Evolutionary conservation across 1,139 yeast species (phyloP).

Genomic region (Ogataea hybrid): DNA sequence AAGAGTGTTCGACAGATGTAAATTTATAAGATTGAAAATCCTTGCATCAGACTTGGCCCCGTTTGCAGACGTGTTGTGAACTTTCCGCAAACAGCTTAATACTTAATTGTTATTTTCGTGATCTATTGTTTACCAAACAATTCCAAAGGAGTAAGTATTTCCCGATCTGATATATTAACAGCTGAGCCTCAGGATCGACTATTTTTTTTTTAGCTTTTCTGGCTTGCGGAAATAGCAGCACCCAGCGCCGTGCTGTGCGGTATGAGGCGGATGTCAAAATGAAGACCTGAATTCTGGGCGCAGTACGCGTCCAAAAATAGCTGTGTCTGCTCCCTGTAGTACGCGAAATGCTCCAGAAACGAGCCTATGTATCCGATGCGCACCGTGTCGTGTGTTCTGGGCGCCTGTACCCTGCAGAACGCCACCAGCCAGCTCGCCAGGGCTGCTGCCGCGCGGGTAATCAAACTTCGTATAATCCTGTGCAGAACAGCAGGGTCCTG

Average conservation of each 20-base stretch:
- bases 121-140: slow-evolving; percentile 1
- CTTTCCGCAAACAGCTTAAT: slow-evolving; percentile 4
- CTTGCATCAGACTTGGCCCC: slow-evolving; percentile 2
- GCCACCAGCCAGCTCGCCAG: slow-evolving; percentile 25
- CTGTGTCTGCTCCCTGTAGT: slow-evolving; percentile 22
- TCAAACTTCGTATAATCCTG: slow-evolving; percentile 21
- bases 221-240: slow-evolving; percentile 28
- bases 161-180: slow-evolving; percentile 1
- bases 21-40: slow-evolving; percentile 2
- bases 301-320: slow-evolving; percentile 9
- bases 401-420: not conserved
- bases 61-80: slow-evolving; percentile 8
- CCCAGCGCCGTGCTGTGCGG: slow-evolving; percentile 30
- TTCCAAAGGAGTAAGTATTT: slow-evolving; percentile 1
- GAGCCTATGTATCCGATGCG: slow-evolving; percentile 30
- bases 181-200: slow-evolving; percentile 2
- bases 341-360: slow-evolving; percentile 26
- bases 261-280: slow-evolving; percentile 19
- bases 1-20: too few relatives aligned
- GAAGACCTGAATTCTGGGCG: slow-evolving; percentile 2
- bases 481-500: slow-evolving; percentile 17
- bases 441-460: slow-evolving; percentile 28
- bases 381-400: not conserved
- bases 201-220: not conserved
- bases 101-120: not conserved